These are phyloP conservation scores for Neofusicoccum kwambonambiense DNA, from an alignment of 2,329 filamentous ascomycete species.

Conservation along the genomic window DNA sequence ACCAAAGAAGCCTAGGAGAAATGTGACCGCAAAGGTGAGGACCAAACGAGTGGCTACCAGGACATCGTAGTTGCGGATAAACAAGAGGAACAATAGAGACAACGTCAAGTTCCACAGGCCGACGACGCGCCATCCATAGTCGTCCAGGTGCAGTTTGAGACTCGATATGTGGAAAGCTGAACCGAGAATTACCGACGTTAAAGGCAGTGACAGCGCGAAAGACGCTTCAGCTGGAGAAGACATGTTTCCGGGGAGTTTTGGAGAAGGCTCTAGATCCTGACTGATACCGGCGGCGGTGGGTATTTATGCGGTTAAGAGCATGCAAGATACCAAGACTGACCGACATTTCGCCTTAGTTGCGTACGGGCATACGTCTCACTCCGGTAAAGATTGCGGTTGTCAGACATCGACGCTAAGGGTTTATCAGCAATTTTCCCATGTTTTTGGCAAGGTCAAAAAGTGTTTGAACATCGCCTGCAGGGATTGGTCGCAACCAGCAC, in stretches of 20 bases:
- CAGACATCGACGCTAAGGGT: not conserved
- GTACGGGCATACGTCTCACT: not conserved
- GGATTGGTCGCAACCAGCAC: not conserved
- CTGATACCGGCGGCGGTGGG: not conserved
- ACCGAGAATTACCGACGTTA: conserved; percentile 2
- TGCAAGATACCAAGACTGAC: not conserved
- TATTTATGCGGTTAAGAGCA: not conserved
- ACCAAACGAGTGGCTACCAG: not conserved
- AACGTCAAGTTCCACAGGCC: conserved; percentile 6
- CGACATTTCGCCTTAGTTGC: not conserved
- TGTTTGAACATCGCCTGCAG: not conserved
- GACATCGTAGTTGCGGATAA: not conserved
- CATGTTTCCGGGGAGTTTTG: not conserved
- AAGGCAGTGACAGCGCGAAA: not conserved
- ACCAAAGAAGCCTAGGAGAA: conserved; percentile 20
- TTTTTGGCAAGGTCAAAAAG: not conserved
- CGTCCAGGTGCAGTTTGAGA: conserved; percentile 1
- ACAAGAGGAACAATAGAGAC: not conserved
- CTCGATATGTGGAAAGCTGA: not conserved
- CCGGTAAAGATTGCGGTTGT: not conserved
- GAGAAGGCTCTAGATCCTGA: not conserved
- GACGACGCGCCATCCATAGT: conserved; percentile 8
- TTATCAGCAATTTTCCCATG: too few relatives aligned
- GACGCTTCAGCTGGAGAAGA: not conserved
- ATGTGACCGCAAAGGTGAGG: not conserved